Percentiles rank a stretch among this genome's conserved stretches.
Evolutionary conservation across 148 eudicot species (phyloP).

Genomic region (Nyssa sinensis): DNA sequence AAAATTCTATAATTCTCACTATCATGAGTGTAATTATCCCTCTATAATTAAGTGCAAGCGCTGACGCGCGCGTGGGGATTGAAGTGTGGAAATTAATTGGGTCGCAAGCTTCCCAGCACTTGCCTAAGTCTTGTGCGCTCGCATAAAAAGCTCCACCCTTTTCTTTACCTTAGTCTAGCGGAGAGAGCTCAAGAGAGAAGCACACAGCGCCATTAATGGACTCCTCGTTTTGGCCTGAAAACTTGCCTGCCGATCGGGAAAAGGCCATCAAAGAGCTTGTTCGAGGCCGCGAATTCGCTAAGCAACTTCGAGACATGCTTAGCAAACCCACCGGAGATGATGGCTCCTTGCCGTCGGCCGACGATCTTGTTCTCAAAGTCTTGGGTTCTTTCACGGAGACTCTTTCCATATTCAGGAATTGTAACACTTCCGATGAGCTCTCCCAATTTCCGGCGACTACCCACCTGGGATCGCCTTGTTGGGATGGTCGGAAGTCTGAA

Average conservation of each 20-base stretch:
- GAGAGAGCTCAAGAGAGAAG: not conserved
- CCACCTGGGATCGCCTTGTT: not conserved
- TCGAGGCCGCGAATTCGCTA: slow-evolving; percentile 24
- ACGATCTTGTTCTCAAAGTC: slow-evolving; percentile 17
- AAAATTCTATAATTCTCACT: no score
- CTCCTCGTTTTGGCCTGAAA: slow-evolving; percentile 3
- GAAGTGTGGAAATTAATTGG: not conserved
- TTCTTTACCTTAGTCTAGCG: not conserved
- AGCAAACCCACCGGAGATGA: not conserved
- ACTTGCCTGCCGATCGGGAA: slow-evolving; percentile 2
- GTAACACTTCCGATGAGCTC: not conserved
- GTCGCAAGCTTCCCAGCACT: not conserved
- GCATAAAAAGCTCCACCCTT: not conserved
- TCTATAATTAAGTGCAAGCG: no score
- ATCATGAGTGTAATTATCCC: no score
- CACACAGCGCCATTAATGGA: slow-evolving; percentile 13
- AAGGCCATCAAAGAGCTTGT: slow-evolving; percentile 17
- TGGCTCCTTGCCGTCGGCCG: not conserved
- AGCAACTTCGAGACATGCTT: slow-evolving; percentile 16
- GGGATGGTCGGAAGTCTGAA: slow-evolving; percentile 14
- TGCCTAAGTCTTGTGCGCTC: not conserved
- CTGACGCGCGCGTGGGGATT: not conserved
- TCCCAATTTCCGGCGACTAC: slow-evolving; percentile 4
- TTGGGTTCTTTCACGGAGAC: slow-evolving; percentile 20
- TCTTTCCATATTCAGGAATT: slow-evolving; percentile 14